Percentiles rank a stretch among this genome's conserved stretches.
Evolutionary conservation across 179 eudicot genomes (phyloP).

Genomic region (Amaranthus tricolor): DNA sequence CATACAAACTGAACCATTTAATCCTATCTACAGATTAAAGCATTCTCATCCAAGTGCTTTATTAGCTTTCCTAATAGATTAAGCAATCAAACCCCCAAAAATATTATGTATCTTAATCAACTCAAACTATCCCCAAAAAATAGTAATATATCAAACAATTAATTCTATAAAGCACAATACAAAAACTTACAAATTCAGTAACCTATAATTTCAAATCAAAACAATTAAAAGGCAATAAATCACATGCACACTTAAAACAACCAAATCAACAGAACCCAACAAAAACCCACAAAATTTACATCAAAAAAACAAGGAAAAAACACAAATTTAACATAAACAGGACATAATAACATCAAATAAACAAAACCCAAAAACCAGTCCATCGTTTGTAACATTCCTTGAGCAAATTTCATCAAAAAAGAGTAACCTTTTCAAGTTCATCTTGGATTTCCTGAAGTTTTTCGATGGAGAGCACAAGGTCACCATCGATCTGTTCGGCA

Average conservation of each 20-base stretch:
- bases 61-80: background rate
- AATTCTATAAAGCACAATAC: background rate
- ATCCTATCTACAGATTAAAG: background rate
- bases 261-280: background rate
- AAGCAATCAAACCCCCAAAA: background rate
- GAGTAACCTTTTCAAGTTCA: constrained; percentile 73
- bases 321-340: background rate
- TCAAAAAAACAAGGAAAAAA: background rate
- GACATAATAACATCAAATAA: background rate
- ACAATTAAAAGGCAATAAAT: background rate
- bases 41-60: background rate
- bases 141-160: too few species aligned
- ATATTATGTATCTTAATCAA: background rate
- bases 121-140: background rate
- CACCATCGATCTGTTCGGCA: constrained; percentile 54
- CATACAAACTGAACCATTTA: background rate
- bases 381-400: background rate
- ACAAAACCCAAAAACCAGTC: background rate
- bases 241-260: constrained; percentile 14
- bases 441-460: constrained; percentile 87
- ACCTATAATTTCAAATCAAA: background rate
- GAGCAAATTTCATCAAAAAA: background rate
- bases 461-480: constrained; percentile 68
- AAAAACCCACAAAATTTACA: background rate
- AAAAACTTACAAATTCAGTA: background rate